Evolutionary conservation across 1,284 basidiomycete genomes (phyloP).

Genomic region (Apiotrichum sp.): DNA sequence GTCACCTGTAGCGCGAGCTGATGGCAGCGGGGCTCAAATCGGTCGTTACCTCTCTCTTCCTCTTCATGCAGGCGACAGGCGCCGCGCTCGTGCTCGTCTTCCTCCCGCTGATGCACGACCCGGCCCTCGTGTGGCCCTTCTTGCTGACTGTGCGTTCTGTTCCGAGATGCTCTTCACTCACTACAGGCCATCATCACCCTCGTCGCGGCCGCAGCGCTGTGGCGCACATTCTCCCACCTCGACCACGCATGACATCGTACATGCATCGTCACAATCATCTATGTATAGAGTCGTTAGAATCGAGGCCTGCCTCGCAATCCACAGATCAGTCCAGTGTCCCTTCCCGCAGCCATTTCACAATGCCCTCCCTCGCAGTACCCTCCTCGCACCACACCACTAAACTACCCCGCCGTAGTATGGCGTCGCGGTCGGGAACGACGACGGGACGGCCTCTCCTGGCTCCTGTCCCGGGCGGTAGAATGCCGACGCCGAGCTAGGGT

Average conservation of each 20-base stretch:
- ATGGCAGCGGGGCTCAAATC: slow-evolving; percentile 20
- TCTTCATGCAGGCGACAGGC: slow-evolving; percentile 24
- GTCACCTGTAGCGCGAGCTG: not conserved
- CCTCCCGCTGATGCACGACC: slow-evolving; percentile 26
- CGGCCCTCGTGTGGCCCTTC: slow-evolving; percentile 27
- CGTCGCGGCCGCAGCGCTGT: slow-evolving; percentile 14
- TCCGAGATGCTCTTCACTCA: no score
- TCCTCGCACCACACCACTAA: no score
- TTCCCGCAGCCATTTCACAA: not conserved
- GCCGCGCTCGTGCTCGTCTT: slow-evolving; percentile 20
- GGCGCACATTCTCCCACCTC: slow-evolving; percentile 20
- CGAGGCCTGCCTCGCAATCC: not conserved
- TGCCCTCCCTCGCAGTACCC: not conserved
- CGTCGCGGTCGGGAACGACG: slow-evolving; percentile 4
- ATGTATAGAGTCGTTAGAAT: not conserved
- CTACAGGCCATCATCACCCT: slow-evolving; percentile 9
- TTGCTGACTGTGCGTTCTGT: slow-evolving; percentile 6
- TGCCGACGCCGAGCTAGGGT: slow-evolving; percentile 3
- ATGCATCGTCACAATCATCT: not conserved
- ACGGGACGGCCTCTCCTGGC: slow-evolving; percentile 5
- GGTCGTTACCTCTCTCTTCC: slow-evolving; percentile 24
- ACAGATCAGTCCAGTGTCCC: no score
- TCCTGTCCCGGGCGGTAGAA: slow-evolving; percentile 1
- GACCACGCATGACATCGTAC: slow-evolving; percentile 6
- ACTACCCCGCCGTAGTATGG: not conserved